phyloP scores from a whole-genome alignment of 257 asterid genomes.

The Thymus mandschuricus region DNA sequence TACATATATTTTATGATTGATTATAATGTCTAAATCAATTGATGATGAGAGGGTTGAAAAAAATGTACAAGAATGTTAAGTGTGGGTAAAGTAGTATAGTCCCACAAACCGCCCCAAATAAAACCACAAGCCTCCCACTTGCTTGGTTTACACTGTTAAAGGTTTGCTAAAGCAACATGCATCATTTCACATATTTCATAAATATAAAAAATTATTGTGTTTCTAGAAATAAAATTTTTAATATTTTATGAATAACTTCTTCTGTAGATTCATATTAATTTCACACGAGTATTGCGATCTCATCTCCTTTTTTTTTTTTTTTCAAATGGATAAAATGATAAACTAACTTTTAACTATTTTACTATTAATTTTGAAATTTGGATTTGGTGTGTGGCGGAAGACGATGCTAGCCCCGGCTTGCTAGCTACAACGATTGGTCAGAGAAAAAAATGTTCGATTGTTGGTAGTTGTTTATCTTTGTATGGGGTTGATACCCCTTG shows the following conservation, averaged over 20 bases:
- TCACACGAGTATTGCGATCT: too few relatives aligned
- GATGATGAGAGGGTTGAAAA: slow-evolving; percentile 55
- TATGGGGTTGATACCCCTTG: too few relatives aligned
- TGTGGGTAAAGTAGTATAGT: slow-evolving; percentile 35
- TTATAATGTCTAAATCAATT: slow-evolving; percentile 28
- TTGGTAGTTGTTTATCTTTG: too few relatives aligned
- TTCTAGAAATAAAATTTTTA: background rate
- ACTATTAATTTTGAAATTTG: too few relatives aligned
- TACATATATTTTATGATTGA: background rate
- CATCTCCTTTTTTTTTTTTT: too few relatives aligned
- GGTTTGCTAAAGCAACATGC: slow-evolving; percentile 29
- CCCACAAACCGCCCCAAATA: slow-evolving; percentile 48
- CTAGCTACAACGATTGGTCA: too few relatives aligned
- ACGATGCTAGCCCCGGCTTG: too few relatives aligned
- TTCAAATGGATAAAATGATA: too few relatives aligned
- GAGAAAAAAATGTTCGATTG: too few relatives aligned
- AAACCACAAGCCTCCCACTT: slow-evolving; percentile 10
- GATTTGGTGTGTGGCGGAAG: too few relatives aligned
- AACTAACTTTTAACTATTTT: too few relatives aligned
- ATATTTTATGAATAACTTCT: background rate
- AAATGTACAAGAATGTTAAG: slow-evolving; percentile 20
- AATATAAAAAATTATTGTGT: background rate
- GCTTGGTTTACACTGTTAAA: slow-evolving; percentile 32
- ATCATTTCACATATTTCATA: slow-evolving; percentile 5
- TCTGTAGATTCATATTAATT: too few relatives aligned